Conservation (phyloP, 352 stramenopile species). For the Plasmopara viticola region DNA sequence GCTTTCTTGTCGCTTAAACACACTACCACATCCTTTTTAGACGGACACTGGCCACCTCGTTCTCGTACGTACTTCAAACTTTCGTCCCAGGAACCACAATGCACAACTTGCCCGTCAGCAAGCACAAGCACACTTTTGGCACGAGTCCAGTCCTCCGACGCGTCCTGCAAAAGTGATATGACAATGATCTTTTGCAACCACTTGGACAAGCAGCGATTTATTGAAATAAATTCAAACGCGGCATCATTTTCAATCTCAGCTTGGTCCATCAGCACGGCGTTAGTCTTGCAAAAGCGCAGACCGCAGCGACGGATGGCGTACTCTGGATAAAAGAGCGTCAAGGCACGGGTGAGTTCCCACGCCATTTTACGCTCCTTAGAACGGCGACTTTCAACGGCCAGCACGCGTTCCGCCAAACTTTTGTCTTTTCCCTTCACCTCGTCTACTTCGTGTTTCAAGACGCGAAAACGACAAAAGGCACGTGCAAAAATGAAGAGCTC, state of each 20-base stretch:
- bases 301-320: conserved; percentile 21
- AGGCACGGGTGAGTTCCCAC: conserved; percentile 34
- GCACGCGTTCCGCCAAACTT: conserved; percentile 18
- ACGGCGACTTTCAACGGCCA: conserved; percentile 16
- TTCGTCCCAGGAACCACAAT: conserved; percentile 26
- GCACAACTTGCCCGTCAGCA: conserved; percentile 30
- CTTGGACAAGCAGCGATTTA: conserved; percentile 36
- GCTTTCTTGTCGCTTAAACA: conserved; percentile 23
- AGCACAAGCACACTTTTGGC: conserved; percentile 29
- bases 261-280: conserved; percentile 33
- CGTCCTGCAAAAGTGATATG: conserved; percentile 29
- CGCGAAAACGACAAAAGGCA: conserved; percentile 33
- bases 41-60: conserved; percentile 26
- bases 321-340: conserved; percentile 29
- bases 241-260: conserved; percentile 21
- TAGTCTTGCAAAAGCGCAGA: conserved; percentile 22
- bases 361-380: conserved; percentile 30
- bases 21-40: conserved; percentile 24
- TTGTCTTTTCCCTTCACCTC: conserved; percentile 26
- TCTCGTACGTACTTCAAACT: conserved; percentile 27
- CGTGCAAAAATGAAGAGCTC: conserved; percentile 38
- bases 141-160: conserved; percentile 21
- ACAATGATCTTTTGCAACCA: conserved; percentile 36
- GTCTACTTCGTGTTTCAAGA: conserved; percentile 22
- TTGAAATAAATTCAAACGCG: conserved; percentile 29